Base-by-base conservation (phyloP, 2,329 filamentous ascomycete genomes). In the Arthrinium puccinioides region DNA sequence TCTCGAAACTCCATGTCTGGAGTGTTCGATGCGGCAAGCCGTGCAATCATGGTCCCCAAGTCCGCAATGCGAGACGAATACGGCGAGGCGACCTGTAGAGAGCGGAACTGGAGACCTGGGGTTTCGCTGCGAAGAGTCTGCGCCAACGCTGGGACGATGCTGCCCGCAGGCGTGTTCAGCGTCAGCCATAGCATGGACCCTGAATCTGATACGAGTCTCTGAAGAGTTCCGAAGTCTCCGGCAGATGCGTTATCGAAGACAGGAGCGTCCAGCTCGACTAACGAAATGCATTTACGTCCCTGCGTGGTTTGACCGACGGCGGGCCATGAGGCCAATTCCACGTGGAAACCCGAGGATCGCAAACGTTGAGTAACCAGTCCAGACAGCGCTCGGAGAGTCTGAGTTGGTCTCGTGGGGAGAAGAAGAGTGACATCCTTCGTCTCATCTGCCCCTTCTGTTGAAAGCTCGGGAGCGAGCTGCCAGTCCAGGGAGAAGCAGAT, bases 71-170 rank as follows among this genome's bases (percentile, higher is more conserved):
- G 30, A 10, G 30, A 32, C 1, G 30, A 9, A 10, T 32, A 32
- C 1, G 30, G 30, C 30, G 30, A 16, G n/a, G 30, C 30, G n/a
- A 32, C 30, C 9, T 32, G 30, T 2, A 32, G 8, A 14, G 30
- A 32, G 20, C 30, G 20, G n/a, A 32, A 23, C n/a, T 32, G 20
- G 20, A 32, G 30, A 6, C 30, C 30, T 5, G 30, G 30, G n/a
- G 30, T 32, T 23, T 32, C 30, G 20, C 30, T 32, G n/a, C 30
- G 30, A 4, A 32, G 30, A 14, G 30, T 32, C 13, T 32, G 30
- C 5, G 30, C 30, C 7, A 32, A 10, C 1, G 30, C 30, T 6
- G 30, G 30, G 30, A 32, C 30, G 30, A 32, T 23, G 20, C 20
- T 21, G 3, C 30, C 30, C 13, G 30, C 30, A 21, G 30, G 30